phyloP scores from a whole-genome alignment of 495 filamentous ascomycete genomes.

The Penicillium egyptiacum region DNA sequence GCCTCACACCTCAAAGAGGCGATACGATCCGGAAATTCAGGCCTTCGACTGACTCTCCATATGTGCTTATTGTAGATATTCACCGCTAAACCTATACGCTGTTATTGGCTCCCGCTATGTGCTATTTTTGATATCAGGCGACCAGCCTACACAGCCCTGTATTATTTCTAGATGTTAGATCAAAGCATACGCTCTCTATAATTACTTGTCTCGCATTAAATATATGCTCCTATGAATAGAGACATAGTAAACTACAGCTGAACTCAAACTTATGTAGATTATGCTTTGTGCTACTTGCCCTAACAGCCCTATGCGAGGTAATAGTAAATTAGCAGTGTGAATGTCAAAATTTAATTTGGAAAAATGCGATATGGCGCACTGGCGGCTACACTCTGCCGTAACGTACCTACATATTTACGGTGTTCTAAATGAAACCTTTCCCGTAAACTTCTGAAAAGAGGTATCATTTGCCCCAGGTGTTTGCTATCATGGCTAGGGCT shows the following conservation, averaged over 20 bases:
- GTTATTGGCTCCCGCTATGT: not conserved
- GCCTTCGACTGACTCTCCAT: not conserved
- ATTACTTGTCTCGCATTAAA: not conserved
- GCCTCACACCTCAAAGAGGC: not conserved
- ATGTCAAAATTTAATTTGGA: too few species aligned
- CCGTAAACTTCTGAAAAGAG: not conserved
- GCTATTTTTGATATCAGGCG: constrained; percentile 1
- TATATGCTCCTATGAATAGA: not conserved
- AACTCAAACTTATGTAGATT: not conserved
- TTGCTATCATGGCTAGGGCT: not conserved
- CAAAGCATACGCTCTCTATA: not conserved
- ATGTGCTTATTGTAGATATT: not conserved
- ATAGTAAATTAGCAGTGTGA: too few species aligned
- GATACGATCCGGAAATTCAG: not conserved
- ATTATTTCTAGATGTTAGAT: not conserved
- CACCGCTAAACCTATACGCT: not conserved
- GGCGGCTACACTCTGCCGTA: too few species aligned
- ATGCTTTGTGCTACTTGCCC: not conserved
- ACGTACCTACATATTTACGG: not conserved
- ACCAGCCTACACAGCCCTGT: not conserved
- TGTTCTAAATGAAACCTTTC: not conserved
- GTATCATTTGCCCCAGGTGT: not conserved
- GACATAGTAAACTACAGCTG: not conserved
- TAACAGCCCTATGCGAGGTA: not conserved
- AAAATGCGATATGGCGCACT: too few species aligned